phyloP scores from a whole-genome alignment of 2,329 filamentous ascomycete genomes.

The Xylariaceae sp. region DNA sequence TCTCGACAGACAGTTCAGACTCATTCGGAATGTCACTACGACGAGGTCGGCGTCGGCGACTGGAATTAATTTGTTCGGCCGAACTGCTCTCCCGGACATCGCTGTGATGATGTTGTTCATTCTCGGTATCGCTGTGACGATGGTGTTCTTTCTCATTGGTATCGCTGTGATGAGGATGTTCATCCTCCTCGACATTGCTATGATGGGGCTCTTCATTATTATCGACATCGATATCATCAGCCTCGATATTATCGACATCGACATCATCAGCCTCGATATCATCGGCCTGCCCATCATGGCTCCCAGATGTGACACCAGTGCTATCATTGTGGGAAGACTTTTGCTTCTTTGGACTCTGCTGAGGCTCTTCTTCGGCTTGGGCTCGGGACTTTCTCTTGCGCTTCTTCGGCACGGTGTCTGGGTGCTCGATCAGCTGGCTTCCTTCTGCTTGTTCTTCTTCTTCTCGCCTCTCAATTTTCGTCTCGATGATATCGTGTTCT shows the following conservation, averaged over 20 bases:
- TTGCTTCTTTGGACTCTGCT: constrained; percentile 18
- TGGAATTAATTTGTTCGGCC: constrained; percentile 23
- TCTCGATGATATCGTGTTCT: neutral
- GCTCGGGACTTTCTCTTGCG: constrained; percentile 13
- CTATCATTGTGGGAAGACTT: constrained; percentile 11
- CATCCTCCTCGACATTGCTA: neutral
- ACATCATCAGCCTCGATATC: neutral
- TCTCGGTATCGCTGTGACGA: neutral
- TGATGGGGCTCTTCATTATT: neutral
- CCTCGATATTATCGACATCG: neutral
- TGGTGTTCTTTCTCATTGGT: constrained; percentile 10
- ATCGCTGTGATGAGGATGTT: neutral
- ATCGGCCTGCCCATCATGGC: neutral
- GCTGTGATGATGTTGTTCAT: neutral
- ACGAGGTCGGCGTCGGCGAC: constrained; percentile 15
- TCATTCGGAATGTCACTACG: constrained; percentile 1
- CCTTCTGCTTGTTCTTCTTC: constrained; percentile 2
- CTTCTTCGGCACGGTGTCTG: constrained; percentile 6
- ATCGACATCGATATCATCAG: too few relatives aligned
- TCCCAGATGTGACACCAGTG: neutral
- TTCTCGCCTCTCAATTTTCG: neutral
- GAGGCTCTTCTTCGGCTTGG: constrained; percentile 3
- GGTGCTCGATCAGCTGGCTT: neutral
- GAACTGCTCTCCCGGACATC: constrained; percentile 13
- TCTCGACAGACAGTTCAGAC: neutral